Evolutionary conservation across 2,329 filamentous ascomycete species (phyloP).

Genomic region (Colletotrichum horii): DNA sequence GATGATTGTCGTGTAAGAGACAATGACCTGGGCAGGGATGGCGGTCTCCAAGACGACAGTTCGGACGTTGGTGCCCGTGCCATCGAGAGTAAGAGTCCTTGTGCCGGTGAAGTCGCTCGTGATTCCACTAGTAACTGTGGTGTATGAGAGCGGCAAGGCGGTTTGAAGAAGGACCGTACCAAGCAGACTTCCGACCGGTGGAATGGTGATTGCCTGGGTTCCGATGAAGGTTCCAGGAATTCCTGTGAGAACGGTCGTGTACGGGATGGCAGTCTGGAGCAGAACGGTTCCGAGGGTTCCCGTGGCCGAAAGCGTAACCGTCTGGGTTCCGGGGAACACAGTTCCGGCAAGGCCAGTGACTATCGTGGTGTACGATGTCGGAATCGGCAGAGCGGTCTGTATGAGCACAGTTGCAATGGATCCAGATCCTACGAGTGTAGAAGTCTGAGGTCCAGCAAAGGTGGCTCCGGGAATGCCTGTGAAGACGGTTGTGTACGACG

Average conservation of each 20-base stretch:
- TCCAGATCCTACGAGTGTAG: background rate
- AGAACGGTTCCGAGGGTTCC: background rate
- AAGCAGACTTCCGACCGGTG: background rate
- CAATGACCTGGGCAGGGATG: background rate
- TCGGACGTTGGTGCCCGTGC: background rate
- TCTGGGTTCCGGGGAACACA: background rate
- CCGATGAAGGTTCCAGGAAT: background rate
- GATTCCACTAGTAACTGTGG: background rate
- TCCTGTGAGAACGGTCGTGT: background rate
- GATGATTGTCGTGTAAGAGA: conserved; percentile 4
- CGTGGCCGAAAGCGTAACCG: background rate
- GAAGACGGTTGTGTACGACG: background rate
- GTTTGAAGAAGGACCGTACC: conserved; percentile 4
- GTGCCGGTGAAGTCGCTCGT: background rate
- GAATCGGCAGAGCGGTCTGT: background rate
- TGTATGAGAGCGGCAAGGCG: background rate
- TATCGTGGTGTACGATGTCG: background rate
- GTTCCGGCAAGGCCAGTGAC: background rate
- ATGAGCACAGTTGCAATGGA: background rate
- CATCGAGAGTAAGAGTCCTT: background rate
- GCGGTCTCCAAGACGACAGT: conserved; percentile 1
- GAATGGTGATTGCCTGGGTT: background rate
- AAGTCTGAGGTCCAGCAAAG: background rate
- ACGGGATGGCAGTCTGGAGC: background rate
- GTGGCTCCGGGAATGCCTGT: background rate